These are phyloP conservation scores for Halteria grandinella DNA, from an alignment of 73 alveolate species.

Conservation along the genomic window DNA sequence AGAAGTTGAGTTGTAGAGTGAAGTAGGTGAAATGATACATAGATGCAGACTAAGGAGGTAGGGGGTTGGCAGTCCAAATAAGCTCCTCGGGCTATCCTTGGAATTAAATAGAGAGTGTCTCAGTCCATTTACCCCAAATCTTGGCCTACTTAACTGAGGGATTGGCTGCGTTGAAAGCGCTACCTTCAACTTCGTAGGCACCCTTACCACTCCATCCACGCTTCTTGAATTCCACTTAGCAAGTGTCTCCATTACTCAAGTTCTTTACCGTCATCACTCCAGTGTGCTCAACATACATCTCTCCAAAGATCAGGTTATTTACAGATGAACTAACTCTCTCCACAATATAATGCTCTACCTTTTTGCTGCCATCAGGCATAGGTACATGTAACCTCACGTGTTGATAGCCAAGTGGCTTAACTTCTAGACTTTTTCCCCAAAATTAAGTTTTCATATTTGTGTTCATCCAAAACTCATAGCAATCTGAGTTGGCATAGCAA, in stretches of 20 bases:
- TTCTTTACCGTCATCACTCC: conserved; percentile 84
- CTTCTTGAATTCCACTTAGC: conserved; percentile 82
- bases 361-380: too few species aligned
- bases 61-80: conserved; percentile 80
- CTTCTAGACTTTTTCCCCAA: conserved; percentile 91
- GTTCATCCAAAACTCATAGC: conserved; percentile 88
- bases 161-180: conserved; percentile 73
- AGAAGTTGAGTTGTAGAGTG: conserved; percentile 85
- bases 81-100: conserved; percentile 55
- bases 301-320: conserved; percentile 86
- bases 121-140: conserved; percentile 92
- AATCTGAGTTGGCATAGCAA: conserved; percentile 79
- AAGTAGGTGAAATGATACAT: conserved; percentile 83
- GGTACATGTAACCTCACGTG: conserved; percentile 84
- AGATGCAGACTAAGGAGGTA: conserved; percentile 80
- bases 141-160: conserved; percentile 56
- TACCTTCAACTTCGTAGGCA: conserved; percentile 80
- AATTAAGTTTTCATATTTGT: conserved; percentile 85
- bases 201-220: conserved; percentile 82
- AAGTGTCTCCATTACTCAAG: conserved; percentile 76
- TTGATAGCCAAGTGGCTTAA: conserved; percentile 82
- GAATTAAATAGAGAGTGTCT: conserved; percentile 62
- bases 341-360: conserved; percentile 81
- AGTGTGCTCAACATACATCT: conserved; percentile 86
- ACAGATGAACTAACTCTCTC: conserved; percentile 83